Evolutionary conservation across 345 rosid genomes (phyloP), one percentile per base, ranked within the genome.

Genomic region (Hevea brasiliensis): DNA sequence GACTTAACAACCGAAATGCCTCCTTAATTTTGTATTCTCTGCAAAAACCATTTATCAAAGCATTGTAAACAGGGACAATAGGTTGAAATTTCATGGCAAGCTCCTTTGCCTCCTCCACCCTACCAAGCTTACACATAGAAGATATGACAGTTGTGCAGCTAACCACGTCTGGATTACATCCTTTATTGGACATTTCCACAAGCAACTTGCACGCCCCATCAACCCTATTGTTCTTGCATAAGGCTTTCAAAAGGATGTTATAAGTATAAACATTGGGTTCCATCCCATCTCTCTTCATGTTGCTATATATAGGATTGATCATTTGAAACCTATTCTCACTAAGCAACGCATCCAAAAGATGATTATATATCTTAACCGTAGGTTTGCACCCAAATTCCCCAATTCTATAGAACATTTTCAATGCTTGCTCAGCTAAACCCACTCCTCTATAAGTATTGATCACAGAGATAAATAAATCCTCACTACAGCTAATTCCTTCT

Each of bases 241-340:
- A 82, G 0, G 97, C 98, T 84, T 92, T 92, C 73, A 89, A 81
- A 72, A 94, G 94, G 44, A 92, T 78, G 74, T 94, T 92, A 68
- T 92, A 94, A 0, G 98, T 94, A 61, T 76, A 90, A 37, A 94
- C 88, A 86, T 94, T 85, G 0, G 96, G 93, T 78, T 88, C 93
- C 78, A 85, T 80, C 14, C 94, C 92, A 76, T 87, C 95, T 73
- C 85, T 87, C 91, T 88, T 94, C 97, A 94, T 92, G 56, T 86
- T 84, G 74, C 86, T 71, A 76, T 92, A 94, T 29, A 90, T 70
- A 0, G 87, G 85, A 82, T 77, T 81, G 68, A 94, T 87, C 89
- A 92, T 83, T 47, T 77, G 82, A 72, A 92, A 85, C 96, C 81
- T 82, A 74, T 85, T 86, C 65, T 94, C 90, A 58, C 88, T 74